Evolutionary conservation across 2,329 filamentous ascomycete genomes (phyloP), one percentile per base, ranked within the genome.

Genomic region (Stagonosporopsis chrysanthemi): DNA sequence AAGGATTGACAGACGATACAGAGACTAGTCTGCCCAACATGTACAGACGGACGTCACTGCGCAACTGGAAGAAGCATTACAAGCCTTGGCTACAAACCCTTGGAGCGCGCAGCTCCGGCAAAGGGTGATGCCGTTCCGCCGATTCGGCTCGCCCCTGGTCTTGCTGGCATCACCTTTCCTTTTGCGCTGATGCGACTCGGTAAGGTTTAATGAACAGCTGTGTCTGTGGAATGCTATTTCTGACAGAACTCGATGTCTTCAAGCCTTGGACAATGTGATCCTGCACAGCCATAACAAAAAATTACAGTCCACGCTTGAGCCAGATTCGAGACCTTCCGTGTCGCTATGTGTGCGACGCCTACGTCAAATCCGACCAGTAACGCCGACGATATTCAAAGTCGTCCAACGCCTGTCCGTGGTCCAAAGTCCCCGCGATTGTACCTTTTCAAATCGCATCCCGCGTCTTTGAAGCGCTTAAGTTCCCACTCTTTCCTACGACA

Each of bases 361-460:
- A 42, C 36, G 22, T 22, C 33, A 12, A 35, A 29, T 2, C 24
- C 11, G 12, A 38, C 15, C 39, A 6, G 9, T 22, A 28, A 29
- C 14, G 14, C 12, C 15, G 24, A 19, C 5, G 6, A 28, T 14
- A 3, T 12, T 70, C 61, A 77, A 2, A 77, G 50, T 23, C 75
- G 55, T 1, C 63, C 65, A n/a, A 77, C 56, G 0, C 76, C 75
- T n/a, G 48, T 69, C 54, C 70, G 71, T 7, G 75, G 65, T 3
- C 75, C 75, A 64, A 74, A 77, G 26, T 72, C 70, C 0, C 75
- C 75, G 2, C 70, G 61, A 55, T 77, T 77, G 40, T 72, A 78
- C 38, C 63, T 68, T 43, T 62, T 62, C 35, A 78, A 40, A 58
- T 75, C 68, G n/a, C 55, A 72, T 0, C 72, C 71, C 0, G 74